These are phyloP conservation scores for Carex myosuroides DNA, from an alignment of 176 grass and related monocot species.

Conservation along the genomic window DNA sequence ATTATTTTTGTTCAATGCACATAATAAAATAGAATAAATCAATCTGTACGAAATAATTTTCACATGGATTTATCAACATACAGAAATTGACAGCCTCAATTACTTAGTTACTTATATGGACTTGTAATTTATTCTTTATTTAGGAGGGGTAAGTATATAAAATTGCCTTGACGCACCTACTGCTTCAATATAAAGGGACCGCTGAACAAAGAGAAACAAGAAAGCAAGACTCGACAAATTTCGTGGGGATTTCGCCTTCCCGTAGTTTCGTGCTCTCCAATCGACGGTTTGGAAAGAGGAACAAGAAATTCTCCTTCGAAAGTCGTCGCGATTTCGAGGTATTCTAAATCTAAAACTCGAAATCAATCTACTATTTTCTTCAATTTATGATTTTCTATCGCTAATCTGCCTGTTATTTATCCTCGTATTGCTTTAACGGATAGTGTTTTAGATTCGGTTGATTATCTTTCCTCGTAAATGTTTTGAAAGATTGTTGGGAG, in stretches of 20 bases:
- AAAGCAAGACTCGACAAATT: not conserved
- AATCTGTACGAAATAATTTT: not conserved
- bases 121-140: not conserved
- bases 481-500: not conserved
- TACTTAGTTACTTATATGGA: not conserved
- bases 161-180: constrained; percentile 4
- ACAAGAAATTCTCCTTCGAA: constrained; percentile 8
- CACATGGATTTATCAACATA: not conserved
- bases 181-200: not conserved
- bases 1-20: not conserved
- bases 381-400: not conserved
- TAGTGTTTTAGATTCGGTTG: not conserved
- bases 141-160: not conserved
- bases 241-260: constrained; percentile 12
- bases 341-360: not conserved
- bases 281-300: not conserved
- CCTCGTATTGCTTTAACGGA: not conserved
- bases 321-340: not conserved
- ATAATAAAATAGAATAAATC: not conserved
- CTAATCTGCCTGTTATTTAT: constrained; percentile 7
- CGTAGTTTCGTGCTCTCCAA: not conserved
- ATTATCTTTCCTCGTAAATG: not conserved
- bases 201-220: not conserved
- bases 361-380: not conserved
- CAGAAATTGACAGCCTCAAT: too few relatives aligned